These are phyloP conservation scores for Xanthoparmelia taractica DNA, from an alignment of 495 filamentous ascomycete genomes.

Conservation along the genomic window DNA sequence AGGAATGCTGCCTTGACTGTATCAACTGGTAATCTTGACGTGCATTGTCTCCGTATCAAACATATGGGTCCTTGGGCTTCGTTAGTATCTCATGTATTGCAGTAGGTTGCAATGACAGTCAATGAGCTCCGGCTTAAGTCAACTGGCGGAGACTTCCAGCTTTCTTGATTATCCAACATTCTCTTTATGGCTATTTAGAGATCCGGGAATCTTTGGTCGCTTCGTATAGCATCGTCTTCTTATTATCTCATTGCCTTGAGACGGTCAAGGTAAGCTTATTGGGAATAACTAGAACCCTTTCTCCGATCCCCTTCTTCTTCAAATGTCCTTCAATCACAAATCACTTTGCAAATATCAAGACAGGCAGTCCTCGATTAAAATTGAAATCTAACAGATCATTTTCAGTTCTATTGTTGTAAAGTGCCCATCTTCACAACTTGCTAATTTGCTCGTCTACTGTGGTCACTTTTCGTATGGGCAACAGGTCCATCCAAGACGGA, in stretches of 20 bases:
- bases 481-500: conserved; percentile 36
- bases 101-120: too few relatives aligned
- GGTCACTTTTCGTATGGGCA: conserved; percentile 27
- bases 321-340: neutral
- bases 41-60: neutral
- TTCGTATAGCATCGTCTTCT: neutral
- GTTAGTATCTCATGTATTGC: neutral
- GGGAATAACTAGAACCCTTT: neutral
- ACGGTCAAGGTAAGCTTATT: neutral
- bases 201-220: too few relatives aligned
- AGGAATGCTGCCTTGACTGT: neutral
- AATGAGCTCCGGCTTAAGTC: neutral
- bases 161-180: neutral
- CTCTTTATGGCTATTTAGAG: neutral
- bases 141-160: neutral
- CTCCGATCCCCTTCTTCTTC: neutral
- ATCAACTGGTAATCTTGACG: neutral
- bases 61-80: neutral
- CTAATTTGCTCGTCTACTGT: conserved; percentile 31
- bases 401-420: neutral
- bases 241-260: conserved; percentile 1
- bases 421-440: neutral
- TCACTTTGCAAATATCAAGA: neutral
- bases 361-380: conserved; percentile 1
- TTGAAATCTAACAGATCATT: conserved; percentile 5